These are phyloP conservation scores for Lachancea sp. DNA, from an alignment of 805 yeast species.

Conservation along the genomic window DNA sequence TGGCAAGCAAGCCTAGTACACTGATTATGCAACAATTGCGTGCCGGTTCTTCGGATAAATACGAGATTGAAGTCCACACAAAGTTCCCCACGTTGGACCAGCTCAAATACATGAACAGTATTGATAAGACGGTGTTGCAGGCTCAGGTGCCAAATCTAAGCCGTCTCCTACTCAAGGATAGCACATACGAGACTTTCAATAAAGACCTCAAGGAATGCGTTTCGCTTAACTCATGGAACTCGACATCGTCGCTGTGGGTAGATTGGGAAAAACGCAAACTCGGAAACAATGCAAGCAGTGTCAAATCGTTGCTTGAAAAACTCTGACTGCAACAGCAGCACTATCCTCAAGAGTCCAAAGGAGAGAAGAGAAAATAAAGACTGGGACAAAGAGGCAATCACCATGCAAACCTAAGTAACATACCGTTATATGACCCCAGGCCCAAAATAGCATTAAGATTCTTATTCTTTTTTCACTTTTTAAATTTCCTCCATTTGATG, in stretches of 20 bases:
- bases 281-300: conserved; percentile 21
- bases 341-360: no score
- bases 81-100: conserved; percentile 29
- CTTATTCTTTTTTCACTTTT: no score
- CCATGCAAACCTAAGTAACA: no score
- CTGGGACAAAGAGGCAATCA: no score
- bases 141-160: conserved; percentile 18
- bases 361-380: no score
- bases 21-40: conserved; percentile 13
- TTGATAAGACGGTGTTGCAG: conserved; percentile 11
- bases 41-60: conserved; percentile 13
- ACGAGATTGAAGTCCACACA: conserved; percentile 20
- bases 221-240: conserved; percentile 21
- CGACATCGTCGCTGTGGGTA: conserved; percentile 26
- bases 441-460: no score
- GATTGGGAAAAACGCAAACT: conserved; percentile 31
- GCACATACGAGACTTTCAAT: conserved; percentile 19
- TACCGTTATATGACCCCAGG: no score
- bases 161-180: conserved; percentile 10
- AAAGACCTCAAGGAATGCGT: conserved; percentile 18
- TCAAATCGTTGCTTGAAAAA: conserved; percentile 10
- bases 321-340: not conserved
- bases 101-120: conserved; percentile 22
- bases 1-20: conserved; percentile 22
- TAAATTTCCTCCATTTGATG: no score